Base-by-base conservation (phyloP, 768 basidiomycete genomes). In the Amanita inopinata region DNA sequence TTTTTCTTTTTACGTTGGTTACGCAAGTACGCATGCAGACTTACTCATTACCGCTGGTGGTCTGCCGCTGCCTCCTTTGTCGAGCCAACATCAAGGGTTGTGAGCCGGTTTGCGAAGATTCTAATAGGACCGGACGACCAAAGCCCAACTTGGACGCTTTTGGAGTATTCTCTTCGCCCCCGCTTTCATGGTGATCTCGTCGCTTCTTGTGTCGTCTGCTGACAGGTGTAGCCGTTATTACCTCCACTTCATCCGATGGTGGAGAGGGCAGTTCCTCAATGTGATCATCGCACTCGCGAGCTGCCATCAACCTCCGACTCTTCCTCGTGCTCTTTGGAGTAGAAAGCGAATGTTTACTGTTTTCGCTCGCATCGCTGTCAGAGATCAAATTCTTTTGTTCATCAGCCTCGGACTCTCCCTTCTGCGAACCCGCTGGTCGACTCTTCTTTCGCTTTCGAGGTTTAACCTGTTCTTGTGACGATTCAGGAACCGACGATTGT, bases 211-310 rank as follows among this genome's bases (percentile, higher is more conserved):
- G 36, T 52, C 52, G 36, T 51, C 52, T 2, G 47, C 49, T 12
- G 50, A 54, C 7, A 46, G 53, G 6, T 50, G 53, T 3, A 50
- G 53, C 14, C 43, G 45, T 42, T 40, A 30, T 10, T 33, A 49
- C 24, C 45, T 40, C 28, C 28, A 48, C n/a, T 18, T 38, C 36
- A 41, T 46, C 40, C 40, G 50, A 25, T 25, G n/a, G n/a, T n/a
- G 42, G 19, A 25, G 24, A 39, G 28, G 33, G 8, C 27, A 14
- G 20, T 35, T 50, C 45, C 11, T 23, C 17, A 27, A 45, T 47
- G 20, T 30, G 40, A 1, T 52, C 49, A 15, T 43, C 51, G 10
- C 31, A 35, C 33, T 55, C 46, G 15, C 49, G 31, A 20, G 48
- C 36, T 11, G 49, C 38, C n/a, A 12, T 53, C 50, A 11, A 37